Evolutionary conservation across 257 asterid genomes (phyloP).

Genomic region (Solanum verrucosum): DNA sequence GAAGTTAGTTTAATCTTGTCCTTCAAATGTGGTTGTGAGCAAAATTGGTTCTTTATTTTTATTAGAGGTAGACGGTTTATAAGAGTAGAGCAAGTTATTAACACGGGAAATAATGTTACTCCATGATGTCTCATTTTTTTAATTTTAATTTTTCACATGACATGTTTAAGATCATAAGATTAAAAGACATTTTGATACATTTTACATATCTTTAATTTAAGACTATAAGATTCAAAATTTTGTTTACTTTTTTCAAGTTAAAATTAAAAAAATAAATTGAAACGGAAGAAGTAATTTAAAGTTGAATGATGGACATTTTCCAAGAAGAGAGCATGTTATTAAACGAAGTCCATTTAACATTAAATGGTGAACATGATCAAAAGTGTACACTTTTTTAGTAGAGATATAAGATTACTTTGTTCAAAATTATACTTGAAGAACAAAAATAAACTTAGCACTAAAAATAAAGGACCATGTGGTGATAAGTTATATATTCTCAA

Average conservation of each 20-base stretch:
- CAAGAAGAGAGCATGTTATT: background rate
- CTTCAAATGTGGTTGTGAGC: background rate
- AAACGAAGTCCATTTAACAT: background rate
- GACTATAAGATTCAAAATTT: fast-evolving
- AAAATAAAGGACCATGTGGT: background rate
- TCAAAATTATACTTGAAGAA: background rate
- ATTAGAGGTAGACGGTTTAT: too few relatives aligned
- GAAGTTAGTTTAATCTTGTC: background rate
- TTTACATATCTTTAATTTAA: too few relatives aligned
- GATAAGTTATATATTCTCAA: background rate
- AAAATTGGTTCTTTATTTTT: background rate
- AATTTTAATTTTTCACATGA: too few relatives aligned
- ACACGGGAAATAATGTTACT: too few relatives aligned
- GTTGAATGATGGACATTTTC: too few relatives aligned
- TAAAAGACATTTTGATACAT: too few relatives aligned
- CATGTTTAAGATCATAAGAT: too few relatives aligned
- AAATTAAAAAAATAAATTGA: too few relatives aligned
- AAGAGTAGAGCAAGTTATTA: too few relatives aligned
- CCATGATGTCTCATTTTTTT: too few relatives aligned
- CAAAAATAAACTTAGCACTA: background rate
- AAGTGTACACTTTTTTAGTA: background rate
- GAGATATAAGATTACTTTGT: background rate
- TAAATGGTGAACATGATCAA: background rate
- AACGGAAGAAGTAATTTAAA: too few relatives aligned
- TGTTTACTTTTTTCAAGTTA: background rate